Conservation (phyloP, 495 filamentous ascomycete genomes). For the Xylaria bambusicola region DNA sequence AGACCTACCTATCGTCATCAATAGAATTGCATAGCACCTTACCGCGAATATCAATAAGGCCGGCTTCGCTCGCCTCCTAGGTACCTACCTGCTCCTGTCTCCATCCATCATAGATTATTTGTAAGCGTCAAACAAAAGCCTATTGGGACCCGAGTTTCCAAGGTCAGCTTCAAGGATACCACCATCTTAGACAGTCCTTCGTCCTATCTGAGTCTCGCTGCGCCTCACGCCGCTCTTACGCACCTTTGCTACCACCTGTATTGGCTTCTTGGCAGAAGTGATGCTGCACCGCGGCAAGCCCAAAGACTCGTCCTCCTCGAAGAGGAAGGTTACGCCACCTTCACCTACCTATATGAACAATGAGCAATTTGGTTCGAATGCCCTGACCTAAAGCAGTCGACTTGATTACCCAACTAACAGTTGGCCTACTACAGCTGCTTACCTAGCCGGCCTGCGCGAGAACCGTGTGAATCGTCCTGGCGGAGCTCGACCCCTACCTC, state of each 20-base stretch:
- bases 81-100: background rate
- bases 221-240: background rate
- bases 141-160: too few relatives aligned
- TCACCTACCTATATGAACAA: conserved; percentile 81
- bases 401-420: conserved; percentile 32
- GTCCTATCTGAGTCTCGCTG: background rate
- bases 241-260: background rate
- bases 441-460: conserved; percentile 76
- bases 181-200: background rate
- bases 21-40: background rate
- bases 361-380: conserved; percentile 77
- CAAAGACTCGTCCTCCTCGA: conserved; percentile 27
- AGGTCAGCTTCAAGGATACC: too few relatives aligned
- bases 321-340: conserved; percentile 68
- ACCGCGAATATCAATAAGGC: background rate
- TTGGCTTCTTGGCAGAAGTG: background rate
- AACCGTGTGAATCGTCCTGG: conserved; percentile 72
- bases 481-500: conserved; percentile 77
- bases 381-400: conserved; percentile 27
- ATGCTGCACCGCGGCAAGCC: conserved; percentile 31
- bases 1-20: background rate
- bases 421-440: conserved; percentile 58
- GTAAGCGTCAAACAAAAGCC: too few relatives aligned
- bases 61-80: background rate
- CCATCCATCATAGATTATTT: background rate